These are phyloP conservation scores for Rhynchospora pubera DNA, from an alignment of 176 grass and related monocot genomes.

Conservation along the genomic window DNA sequence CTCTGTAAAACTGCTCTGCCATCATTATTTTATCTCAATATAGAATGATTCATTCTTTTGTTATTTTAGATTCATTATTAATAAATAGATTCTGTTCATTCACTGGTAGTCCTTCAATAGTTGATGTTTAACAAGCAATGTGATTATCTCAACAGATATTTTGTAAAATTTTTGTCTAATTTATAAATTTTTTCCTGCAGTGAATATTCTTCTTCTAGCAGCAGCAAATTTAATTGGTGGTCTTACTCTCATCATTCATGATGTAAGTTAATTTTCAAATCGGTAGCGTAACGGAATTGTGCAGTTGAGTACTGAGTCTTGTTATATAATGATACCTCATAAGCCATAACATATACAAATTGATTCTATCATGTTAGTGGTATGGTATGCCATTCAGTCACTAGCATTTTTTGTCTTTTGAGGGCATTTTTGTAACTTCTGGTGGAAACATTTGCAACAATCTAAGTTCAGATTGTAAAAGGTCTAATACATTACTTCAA, in stretches of 20 bases:
- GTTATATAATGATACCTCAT: neutral
- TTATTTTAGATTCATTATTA: neutral
- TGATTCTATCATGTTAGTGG: neutral
- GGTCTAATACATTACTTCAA: neutral
- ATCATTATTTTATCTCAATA: neutral
- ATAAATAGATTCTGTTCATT: neutral
- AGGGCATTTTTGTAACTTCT: no score
- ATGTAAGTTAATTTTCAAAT: conserved; percentile 37
- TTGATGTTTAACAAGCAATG: neutral
- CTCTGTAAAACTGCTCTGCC: no score
- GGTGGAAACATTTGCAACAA: no score
- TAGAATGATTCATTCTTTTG: neutral
- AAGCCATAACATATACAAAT: neutral
- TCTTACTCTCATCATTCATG: conserved; percentile 54
- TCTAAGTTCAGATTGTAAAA: neutral
- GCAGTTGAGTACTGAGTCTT: neutral
- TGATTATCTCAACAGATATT: neutral
- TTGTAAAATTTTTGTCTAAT: neutral
- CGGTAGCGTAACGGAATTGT: neutral
- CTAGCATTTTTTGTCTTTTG: neutral
- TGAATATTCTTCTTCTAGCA: conserved; percentile 60
- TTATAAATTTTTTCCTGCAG: conserved; percentile 40
- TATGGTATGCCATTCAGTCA: neutral
- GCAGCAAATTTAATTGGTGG: conserved; percentile 75
- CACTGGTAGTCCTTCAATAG: neutral